Base-by-base conservation (phyloP, 1,139 yeast genomes). In the Yamadazyma siamensis region DNA sequence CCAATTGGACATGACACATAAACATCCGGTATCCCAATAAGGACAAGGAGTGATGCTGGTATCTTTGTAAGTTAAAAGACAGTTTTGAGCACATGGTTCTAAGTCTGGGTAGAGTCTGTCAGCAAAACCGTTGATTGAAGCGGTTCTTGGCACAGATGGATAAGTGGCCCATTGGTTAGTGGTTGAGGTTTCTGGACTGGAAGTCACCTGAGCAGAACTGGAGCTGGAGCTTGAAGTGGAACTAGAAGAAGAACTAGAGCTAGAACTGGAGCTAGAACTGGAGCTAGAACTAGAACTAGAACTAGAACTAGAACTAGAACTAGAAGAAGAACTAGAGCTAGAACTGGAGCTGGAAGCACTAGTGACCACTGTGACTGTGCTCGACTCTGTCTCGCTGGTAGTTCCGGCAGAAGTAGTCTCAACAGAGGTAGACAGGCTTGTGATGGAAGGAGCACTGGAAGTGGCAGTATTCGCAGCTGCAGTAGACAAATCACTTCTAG, bases 81-180 rank as follows among this genome's bases (percentile, higher is more conserved):
- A 70, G 3, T 47, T 41, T 39, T 58, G 45, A 30, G 76, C 77
- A 50, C 77, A 70, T 1, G 41, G 34, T 13, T 76, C 76, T 17
- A 68, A 49, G 6, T 45, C 32, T 28, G 46, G 56, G 17, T 29
- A 25, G 32, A 71, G 63, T 15, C 69, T 70, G 43, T 71, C 77
- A 21, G 76, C 76, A 42, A 18, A 18, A 18, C 20, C 7, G 10
- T 18, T 18, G 20, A 18, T 18, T 7, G 10, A 18, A 18, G 20
- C 76, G 11, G 76, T 68, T 36, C 69, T 50, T 13, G 75, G 64
- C 16, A 71, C 75, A 5, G 54, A 42, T 16, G 77, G 77, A 42
- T 65, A 71, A 6, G 73, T 65, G 6, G 46, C 43, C 27, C 35
- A 49, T 13, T 42, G 34, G 22, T 41, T 39, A 14, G 36, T 33